These are phyloP conservation scores for Blastobotrys ciferrii DNA, from an alignment of 1,139 yeast genomes.

Conservation along the genomic window DNA sequence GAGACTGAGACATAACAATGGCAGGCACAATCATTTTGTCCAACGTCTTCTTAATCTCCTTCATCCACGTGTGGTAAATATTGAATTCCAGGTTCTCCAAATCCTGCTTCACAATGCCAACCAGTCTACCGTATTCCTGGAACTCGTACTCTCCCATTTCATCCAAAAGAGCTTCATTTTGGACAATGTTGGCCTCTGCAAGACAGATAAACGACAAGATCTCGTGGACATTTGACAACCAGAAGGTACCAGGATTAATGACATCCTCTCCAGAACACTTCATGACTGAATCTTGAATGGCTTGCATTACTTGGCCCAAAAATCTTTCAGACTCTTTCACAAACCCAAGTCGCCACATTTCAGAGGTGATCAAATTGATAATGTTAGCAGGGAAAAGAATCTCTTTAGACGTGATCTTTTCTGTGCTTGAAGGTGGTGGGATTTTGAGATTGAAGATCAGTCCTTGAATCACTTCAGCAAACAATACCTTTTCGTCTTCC, in stretches of 20 bases:
- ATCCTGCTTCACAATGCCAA: constrained; percentile 90
- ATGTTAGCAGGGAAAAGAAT: constrained; percentile 96
- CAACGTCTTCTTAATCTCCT: constrained; percentile 85
- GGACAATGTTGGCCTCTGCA: constrained; percentile 86
- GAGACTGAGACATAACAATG: constrained; percentile 87
- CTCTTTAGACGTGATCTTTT: constrained; percentile 83
- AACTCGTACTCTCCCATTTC: constrained; percentile 91
- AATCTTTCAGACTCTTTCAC: constrained; percentile 90
- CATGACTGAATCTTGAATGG: constrained; percentile 63
- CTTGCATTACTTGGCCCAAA: constrained; percentile 83
- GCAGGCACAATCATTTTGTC: constrained; percentile 94
- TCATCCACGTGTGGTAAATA: constrained; percentile 97
- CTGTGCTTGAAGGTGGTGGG: constrained; percentile 79
- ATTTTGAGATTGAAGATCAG: constrained; percentile 83
- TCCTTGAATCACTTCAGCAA: constrained; percentile 84
- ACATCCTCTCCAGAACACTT: constrained; percentile 72
- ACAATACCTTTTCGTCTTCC: constrained; percentile 76
- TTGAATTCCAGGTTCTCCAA: constrained; percentile 90
- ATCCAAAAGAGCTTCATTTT: constrained; percentile 72
- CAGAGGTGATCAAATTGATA: constrained; percentile 85
- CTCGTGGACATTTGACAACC: constrained; percentile 97
- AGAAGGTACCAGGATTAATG: constrained; percentile 91
- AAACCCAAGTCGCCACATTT: constrained; percentile 97
- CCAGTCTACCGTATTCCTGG: constrained; percentile 83
- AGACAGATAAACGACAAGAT: constrained; percentile 90